Evolutionary conservation across 1,284 basidiomycete genomes (phyloP).

Genomic region (Ceratobasidium sp.): DNA sequence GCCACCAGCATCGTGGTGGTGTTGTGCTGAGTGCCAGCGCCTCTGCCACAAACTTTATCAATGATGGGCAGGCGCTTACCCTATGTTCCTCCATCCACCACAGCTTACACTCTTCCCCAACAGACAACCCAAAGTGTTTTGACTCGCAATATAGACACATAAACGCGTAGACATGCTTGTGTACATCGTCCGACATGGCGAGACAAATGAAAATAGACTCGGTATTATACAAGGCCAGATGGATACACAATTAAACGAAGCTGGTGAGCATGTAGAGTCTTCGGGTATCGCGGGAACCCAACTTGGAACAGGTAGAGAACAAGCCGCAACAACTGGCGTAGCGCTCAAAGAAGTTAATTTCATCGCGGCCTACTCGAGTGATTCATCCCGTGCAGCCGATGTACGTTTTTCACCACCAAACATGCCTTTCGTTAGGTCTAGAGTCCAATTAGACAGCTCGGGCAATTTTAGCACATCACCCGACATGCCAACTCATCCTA

Average conservation of each 20-base stretch:
- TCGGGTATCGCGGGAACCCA: neutral
- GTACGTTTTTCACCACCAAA: slow-evolving; percentile 21
- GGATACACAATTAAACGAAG: slow-evolving; percentile 48
- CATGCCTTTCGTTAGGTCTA: neutral
- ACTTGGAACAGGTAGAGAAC: slow-evolving; percentile 33
- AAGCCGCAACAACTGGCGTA: slow-evolving; percentile 37
- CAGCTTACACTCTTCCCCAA: neutral
- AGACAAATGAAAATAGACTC: slow-evolving; percentile 47
- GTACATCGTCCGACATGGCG: slow-evolving; percentile 48
- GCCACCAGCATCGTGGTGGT: slow-evolving; percentile 22
- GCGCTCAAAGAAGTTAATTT: slow-evolving; percentile 43
- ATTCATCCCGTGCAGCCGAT: slow-evolving; percentile 46
- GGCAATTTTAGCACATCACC: slow-evolving; percentile 43
- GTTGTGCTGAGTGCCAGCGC: neutral
- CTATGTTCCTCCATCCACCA: neutral
- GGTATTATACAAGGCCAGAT: slow-evolving; percentile 49
- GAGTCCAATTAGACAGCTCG: slow-evolving; percentile 44
- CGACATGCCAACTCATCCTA: slow-evolving; percentile 23
- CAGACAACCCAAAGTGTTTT: neutral
- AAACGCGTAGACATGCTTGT: slow-evolving; percentile 19
- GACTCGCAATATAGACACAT: neutral
- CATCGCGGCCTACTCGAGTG: slow-evolving; percentile 44
- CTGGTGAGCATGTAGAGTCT: slow-evolving; percentile 18
- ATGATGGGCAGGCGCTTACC: slow-evolving; percentile 10
- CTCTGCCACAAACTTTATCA: neutral